Percentiles rank a stretch among this genome's conserved stretches.
phyloP scores from a whole-genome alignment of 495 filamentous ascomycete genomes.

The Annulohypoxylon stygium region DNA sequence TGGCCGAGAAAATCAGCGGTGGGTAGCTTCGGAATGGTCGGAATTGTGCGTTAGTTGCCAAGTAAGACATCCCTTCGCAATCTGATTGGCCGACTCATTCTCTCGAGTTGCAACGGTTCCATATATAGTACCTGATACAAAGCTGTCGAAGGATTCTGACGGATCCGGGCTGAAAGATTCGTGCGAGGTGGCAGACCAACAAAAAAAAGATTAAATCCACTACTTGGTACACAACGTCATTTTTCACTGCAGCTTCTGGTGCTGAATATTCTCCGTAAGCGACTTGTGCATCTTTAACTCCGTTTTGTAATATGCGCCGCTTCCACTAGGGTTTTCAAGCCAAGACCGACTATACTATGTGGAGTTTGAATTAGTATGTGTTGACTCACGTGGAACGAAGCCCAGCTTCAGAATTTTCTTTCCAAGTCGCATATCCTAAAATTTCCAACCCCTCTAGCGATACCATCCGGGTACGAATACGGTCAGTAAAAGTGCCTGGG shows the following conservation, averaged over 20 bases:
- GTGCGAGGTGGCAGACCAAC: neutral
- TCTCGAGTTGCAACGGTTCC: slow-evolving; percentile 14
- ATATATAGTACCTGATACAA: slow-evolving; percentile 31
- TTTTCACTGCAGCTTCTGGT: neutral
- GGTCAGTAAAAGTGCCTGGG: too few species aligned
- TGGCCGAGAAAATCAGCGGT: slow-evolving; percentile 22
- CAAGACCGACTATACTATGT: neutral
- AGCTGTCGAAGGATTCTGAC: slow-evolving; percentile 27
- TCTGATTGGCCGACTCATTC: slow-evolving; percentile 26
- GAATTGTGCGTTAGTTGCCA: slow-evolving; percentile 22
- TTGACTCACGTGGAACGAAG: neutral
- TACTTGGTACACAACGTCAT: neutral
- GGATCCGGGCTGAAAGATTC: slow-evolving; percentile 28
- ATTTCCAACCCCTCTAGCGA: too few species aligned
- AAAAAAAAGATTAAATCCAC: neutral
- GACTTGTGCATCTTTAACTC: neutral
- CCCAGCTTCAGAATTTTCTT: neutral
- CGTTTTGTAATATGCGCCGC: neutral
- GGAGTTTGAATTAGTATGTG: neutral
- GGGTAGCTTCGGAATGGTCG: slow-evolving; percentile 34
- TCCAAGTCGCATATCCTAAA: neutral
- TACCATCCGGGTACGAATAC: too few species aligned
- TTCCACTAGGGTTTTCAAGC: neutral
- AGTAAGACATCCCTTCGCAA: neutral
- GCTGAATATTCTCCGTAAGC: neutral